Percentiles rank a stretch among this genome's conserved stretches.
phyloP scores from a whole-genome alignment of 805 yeast genomes.

The Saturnispora quitensis region DNA sequence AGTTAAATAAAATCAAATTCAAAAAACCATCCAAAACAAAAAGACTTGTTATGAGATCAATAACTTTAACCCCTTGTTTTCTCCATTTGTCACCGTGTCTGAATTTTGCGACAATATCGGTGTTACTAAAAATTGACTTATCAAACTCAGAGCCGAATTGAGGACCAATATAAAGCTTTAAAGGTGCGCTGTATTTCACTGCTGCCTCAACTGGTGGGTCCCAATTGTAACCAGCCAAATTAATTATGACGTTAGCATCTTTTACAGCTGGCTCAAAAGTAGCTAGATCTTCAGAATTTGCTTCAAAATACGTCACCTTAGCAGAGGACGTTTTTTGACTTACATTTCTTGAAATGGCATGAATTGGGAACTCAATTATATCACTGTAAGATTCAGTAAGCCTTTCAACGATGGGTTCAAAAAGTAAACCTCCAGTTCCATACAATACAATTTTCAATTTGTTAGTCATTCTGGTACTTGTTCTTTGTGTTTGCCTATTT shows the following conservation, averaged over 20 bases:
- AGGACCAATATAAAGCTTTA: constrained; percentile 48
- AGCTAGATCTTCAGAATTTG: constrained; percentile 23
- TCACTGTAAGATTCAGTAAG: constrained; percentile 33
- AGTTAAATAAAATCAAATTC: constrained; percentile 29
- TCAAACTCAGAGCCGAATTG: constrained; percentile 48
- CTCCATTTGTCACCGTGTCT: constrained; percentile 34
- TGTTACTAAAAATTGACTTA: constrained; percentile 15
- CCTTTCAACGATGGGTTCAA: constrained; percentile 38
- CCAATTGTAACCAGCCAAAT: constrained; percentile 28
- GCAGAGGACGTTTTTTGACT: constrained; percentile 28
- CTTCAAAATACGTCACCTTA: constrained; percentile 32
- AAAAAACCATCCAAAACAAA: constrained; percentile 34
- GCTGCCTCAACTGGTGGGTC: constrained; percentile 34
- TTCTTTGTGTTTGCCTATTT: background rate
- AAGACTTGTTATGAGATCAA: constrained; percentile 34
- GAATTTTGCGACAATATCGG: constrained; percentile 21
- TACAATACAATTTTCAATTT: constrained; percentile 12
- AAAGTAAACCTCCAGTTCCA: constrained; percentile 46
- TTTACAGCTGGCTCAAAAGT: constrained; percentile 31
- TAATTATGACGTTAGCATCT: constrained; percentile 44
- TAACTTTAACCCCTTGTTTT: constrained; percentile 37
- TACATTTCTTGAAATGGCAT: constrained; percentile 36
- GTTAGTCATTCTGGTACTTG: background rate
- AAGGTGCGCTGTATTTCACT: constrained; percentile 23
- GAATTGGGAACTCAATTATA: constrained; percentile 33